Evolutionary conservation across 2,329 filamentous ascomycete genomes (phyloP).

Genomic region (Sporothrix humicola): DNA sequence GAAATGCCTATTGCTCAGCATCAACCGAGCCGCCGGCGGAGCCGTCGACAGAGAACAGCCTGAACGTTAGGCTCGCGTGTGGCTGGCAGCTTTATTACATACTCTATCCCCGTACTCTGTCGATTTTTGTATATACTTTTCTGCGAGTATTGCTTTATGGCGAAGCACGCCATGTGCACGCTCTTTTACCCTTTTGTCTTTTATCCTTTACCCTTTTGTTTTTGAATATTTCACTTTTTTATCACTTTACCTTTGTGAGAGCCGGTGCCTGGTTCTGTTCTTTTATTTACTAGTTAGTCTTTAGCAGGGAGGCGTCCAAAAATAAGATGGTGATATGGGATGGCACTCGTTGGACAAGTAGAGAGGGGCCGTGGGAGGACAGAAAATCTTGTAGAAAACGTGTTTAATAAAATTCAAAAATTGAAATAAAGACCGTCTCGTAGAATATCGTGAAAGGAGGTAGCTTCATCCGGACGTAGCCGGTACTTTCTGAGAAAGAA

Average conservation of each 20-base stretch:
- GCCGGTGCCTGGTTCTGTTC: neutral
- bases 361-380: neutral
- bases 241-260: neutral
- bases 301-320: constrained; percentile 13
- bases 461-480: too few relatives aligned
- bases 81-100: neutral
- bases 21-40: too few relatives aligned
- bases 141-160: neutral
- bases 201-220: neutral
- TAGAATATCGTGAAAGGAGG: neutral
- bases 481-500: too few relatives aligned
- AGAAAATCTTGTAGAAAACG: neutral
- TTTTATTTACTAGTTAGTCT: neutral
- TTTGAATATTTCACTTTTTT: neutral
- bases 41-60: too few relatives aligned
- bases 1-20: too few relatives aligned
- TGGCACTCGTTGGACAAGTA: neutral
- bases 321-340: neutral
- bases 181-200: too few relatives aligned
- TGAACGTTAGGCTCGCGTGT: too few relatives aligned
- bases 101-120: neutral
- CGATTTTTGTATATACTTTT: neutral
- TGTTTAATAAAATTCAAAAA: constrained; percentile 18
- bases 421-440: neutral
- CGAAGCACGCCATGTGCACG: neutral